Base-by-base conservation (phyloP, 176 grass and related monocot genomes). In the Musa acuminata region DNA sequence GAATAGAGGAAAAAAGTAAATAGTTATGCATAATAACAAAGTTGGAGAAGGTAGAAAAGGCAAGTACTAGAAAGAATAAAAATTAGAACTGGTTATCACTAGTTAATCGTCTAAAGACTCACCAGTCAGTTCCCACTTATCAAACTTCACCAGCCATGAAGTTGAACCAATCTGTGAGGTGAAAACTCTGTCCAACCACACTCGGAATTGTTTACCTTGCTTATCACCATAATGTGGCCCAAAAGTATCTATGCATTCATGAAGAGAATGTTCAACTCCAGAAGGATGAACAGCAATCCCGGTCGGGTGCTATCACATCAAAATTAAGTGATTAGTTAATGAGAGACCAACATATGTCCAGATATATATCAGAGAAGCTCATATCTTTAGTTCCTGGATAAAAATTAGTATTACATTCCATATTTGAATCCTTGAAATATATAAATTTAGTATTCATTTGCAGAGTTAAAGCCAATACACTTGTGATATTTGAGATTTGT, bases 111-210 rank as follows among this genome's bases (percentile, higher is more conserved):
- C 16, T 12, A 50, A 50, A 51, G 2, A 75, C 17, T 17, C 55
- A 98, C 94, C 94, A 84, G 92, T 77, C 53, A 87, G 73, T 68
- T 89, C 94, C 88, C 94, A 98, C 51, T 79, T 93, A 53, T 98
- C 85, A 80, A 98, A 91, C 72, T 87, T 98, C 52, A 91, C 88
- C 80, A 89, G 53, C 94, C 90, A 98, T 49, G 71, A 80, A 82
- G 67, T 82, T 75, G 82, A 78, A 52, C 84, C 80, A 66, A 89
- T 85, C 8, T 80, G 71, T 62, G 82, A 89, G 80, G 87, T 72
- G 73, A 85, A 64, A 82, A 93, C 58, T 79, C 86, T 93, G 69
- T 98, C 94, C 72, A 98, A 73, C 94, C 94, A 98, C 53, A 81
- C 65, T 69, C 82, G 82, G 80, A 89, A 96, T 69, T 27, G 63